Evolutionary conservation across 441 rosid species (phyloP), one percentile per base, ranked within the genome.

Genomic region (Capsella rubella): DNA sequence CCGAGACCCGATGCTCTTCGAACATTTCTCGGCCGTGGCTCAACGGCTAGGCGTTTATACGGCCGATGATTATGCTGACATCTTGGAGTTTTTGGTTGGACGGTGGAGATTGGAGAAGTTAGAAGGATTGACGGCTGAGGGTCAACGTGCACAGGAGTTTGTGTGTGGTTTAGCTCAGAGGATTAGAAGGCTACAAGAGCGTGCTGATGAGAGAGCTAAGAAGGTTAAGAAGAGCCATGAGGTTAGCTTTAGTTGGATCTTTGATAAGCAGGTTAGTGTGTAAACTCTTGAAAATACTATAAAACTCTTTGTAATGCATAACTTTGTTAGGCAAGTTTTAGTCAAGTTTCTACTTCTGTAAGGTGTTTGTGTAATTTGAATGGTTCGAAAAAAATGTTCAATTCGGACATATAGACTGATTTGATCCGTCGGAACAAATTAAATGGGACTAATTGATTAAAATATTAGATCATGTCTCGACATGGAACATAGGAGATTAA

Each of bases 11-110:
- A 51, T 35, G 40, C 78, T 84, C 18, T 84, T 86, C 35, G 85
- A 84, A 40, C 85, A 83, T 46, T 86, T 81, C 81, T 78, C 84
- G 1, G 82, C 84, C 2, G 87, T 86, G 67, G 85, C 90, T 6
- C 85, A 86, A 71, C 83, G 88, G 72, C 64, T 83, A 8, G 87
- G 80, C 1, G 88, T 86, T 37, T 86, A 86, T 59, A 86, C 90
- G 52, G 85, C 84, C 8, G 66, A 77, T n/a, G 90, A 86, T 49
- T 86, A 86, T 32, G 88, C 87, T 0, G 85, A 78, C 21, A 84
- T 86, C 13, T 64, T 84, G 32, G 90, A 84, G 85, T 83, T 78
- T 64, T 72, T 84, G 79, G 39, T 85, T 53, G 78, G 62, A 61
- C 74, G 85, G 81, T 87, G 90, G 90, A 39, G 77, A 47, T 53